Conservation (phyloP, 805 yeast species). For the Candida alai region DNA sequence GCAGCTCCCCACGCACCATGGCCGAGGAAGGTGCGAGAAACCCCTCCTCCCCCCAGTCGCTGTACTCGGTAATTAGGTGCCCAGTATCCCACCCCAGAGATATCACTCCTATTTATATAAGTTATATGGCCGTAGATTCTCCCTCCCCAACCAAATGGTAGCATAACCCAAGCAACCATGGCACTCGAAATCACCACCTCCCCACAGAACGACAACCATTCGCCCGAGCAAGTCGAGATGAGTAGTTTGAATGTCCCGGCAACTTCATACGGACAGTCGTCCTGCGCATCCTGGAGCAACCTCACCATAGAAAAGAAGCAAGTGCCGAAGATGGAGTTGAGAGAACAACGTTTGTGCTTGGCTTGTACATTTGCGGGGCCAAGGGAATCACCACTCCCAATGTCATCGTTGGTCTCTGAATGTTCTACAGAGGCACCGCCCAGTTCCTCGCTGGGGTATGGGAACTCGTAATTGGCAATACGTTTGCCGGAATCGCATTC, state of each 20-base stretch:
- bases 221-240: not conserved
- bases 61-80: too few relatives aligned
- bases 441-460: slow-evolving; percentile 63
- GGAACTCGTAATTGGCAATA: slow-evolving; percentile 61
- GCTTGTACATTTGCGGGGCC: slow-evolving; percentile 53
- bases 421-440: slow-evolving; percentile 59
- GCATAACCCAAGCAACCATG: not conserved
- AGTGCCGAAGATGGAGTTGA: slow-evolving; percentile 12
- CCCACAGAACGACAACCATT: not conserved
- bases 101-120: too few relatives aligned
- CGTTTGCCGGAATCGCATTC: slow-evolving; percentile 65
- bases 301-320: slow-evolving; percentile 1
- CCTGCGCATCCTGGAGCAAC: not conserved
- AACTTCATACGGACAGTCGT: too few relatives aligned
- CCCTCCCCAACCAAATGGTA: too few relatives aligned
- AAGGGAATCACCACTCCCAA: slow-evolving; percentile 48
- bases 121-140: too few relatives aligned
- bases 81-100: too few relatives aligned
- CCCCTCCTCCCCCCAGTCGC: too few relatives aligned
- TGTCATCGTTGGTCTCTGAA: slow-evolving; percentile 52
- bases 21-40: too few relatives aligned
- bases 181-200: not conserved
- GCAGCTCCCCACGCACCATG: too few relatives aligned
- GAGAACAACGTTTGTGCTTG: slow-evolving; percentile 53
- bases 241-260: not conserved